Evolutionary conservation across 352 stramenopile species (phyloP).

Genomic region (Globisporangium carolinianum): DNA sequence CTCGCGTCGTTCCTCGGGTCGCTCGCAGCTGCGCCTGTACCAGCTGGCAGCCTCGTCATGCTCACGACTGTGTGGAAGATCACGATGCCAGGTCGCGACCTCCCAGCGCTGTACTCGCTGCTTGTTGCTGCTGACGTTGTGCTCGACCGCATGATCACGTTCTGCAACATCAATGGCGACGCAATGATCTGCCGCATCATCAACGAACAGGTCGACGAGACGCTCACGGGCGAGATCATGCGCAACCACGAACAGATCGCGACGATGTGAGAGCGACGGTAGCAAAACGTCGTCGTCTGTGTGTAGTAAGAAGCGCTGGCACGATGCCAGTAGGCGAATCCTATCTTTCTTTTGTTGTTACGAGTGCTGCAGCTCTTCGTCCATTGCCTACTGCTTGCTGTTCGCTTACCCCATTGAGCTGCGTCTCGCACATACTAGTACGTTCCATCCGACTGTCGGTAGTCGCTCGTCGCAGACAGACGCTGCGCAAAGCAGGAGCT

Average conservation of each 20-base stretch:
- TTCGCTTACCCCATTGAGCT: no score
- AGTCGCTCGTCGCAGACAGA: no score
- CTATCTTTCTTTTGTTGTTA: background rate
- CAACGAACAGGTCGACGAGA: conserved; percentile 35
- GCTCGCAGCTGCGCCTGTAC: conserved; percentile 52
- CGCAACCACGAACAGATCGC: conserved; percentile 15
- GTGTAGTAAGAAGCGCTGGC: background rate
- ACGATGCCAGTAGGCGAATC: background rate
- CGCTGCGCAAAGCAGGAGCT: no score
- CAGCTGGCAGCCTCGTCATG: conserved; percentile 49
- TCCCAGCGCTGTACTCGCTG: conserved; percentile 57
- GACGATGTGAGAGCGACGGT: conserved; percentile 6
- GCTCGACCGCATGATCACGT: conserved; percentile 61
- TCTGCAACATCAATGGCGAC: conserved; percentile 72
- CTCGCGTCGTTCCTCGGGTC: conserved; percentile 56
- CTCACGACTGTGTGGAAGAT: conserved; percentile 71
- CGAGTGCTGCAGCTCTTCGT: background rate
- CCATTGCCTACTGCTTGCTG: no score
- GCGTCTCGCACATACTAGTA: no score
- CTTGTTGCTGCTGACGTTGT: conserved; percentile 63
- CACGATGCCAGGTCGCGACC: conserved; percentile 34
- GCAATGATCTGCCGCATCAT: conserved; percentile 70
- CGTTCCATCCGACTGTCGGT: no score
- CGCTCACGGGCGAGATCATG: conserved; percentile 15
- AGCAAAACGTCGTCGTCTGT: background rate